phyloP scores from a whole-genome alignment of 768 basidiomycete genomes.

The Pulveroboletus ravenelii region DNA sequence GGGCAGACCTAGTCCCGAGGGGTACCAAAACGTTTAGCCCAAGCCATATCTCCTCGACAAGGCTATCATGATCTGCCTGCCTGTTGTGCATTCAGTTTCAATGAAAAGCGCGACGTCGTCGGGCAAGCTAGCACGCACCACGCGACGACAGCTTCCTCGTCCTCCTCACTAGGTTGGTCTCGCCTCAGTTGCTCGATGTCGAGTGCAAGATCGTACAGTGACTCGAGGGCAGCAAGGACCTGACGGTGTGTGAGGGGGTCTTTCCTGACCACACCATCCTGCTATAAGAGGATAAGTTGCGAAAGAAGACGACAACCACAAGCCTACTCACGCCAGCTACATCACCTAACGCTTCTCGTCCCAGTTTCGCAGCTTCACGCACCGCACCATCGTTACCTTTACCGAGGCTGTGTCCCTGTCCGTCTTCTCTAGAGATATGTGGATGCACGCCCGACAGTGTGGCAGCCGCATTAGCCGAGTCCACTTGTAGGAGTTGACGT shows the following conservation, averaged over 20 bases:
- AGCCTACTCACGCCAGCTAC: slow-evolving; percentile 45
- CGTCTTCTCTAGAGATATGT: slow-evolving; percentile 53
- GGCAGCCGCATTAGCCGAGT: slow-evolving; percentile 41
- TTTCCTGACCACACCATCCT: slow-evolving; percentile 55
- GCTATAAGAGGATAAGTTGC: slow-evolving; percentile 33
- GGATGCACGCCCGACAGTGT: slow-evolving; percentile 39
- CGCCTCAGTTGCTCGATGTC: slow-evolving; percentile 81
- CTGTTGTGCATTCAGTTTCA: slow-evolving; percentile 32
- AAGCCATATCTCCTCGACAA: slow-evolving; percentile 74
- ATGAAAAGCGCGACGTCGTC: not conserved
- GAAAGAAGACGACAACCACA: not conserved
- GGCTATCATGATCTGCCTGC: slow-evolving; percentile 50
- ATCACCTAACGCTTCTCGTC: slow-evolving; percentile 64
- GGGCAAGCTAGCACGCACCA: slow-evolving; percentile 39
- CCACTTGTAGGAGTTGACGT: slow-evolving; percentile 89
- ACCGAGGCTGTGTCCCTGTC: slow-evolving; percentile 19
- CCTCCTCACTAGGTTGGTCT: slow-evolving; percentile 60
- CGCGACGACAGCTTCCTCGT: slow-evolving; percentile 36
- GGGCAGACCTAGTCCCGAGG: slow-evolving; percentile 79
- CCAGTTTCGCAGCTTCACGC: slow-evolving; percentile 70
- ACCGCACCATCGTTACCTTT: slow-evolving; percentile 51
- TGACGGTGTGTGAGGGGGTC: slow-evolving; percentile 79
- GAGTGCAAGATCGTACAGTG: slow-evolving; percentile 78
- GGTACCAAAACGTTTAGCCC: slow-evolving; percentile 83
- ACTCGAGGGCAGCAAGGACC: slow-evolving; percentile 74